Evolutionary conservation across 2,329 filamentous ascomycete genomes (phyloP).

Genomic region (Colletotrichum horii): DNA sequence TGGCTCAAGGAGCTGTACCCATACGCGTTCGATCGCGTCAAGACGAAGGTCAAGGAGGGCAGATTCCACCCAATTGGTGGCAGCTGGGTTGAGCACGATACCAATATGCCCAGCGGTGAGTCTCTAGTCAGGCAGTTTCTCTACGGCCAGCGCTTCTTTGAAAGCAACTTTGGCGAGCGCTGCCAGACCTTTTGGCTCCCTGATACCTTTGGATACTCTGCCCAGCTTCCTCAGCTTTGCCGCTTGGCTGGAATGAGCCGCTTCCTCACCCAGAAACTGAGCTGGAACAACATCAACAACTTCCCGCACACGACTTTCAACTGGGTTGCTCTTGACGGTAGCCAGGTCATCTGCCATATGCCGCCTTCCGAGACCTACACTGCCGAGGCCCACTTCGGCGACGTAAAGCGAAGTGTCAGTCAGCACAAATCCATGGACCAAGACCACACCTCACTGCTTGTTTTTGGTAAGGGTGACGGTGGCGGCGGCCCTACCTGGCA

Average conservation of each 20-base stretch:
- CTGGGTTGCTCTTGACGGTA: conserved; percentile 95
- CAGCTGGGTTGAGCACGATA: conserved; percentile 99
- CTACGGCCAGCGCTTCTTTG: conserved; percentile 94
- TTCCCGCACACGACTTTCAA: conserved; percentile 99
- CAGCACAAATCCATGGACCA: conserved; percentile 97
- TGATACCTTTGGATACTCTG: conserved; percentile 97
- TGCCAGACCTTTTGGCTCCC: conserved; percentile 96
- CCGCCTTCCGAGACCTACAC: conserved; percentile 95
- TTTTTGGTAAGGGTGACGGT: conserved; percentile 96
- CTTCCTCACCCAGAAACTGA: conserved; percentile 97
- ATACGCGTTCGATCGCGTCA: conserved; percentile 86
- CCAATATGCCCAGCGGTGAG: conserved; percentile 95
- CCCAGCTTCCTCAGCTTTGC: conserved; percentile 91
- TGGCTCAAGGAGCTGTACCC: conserved; percentile 94
- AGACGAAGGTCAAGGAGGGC: conserved; percentile 86
- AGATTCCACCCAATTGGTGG: conserved; percentile 95
- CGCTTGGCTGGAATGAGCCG: conserved; percentile 93
- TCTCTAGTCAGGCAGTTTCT: conserved; percentile 93
- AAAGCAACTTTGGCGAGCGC: conserved; percentile 88
- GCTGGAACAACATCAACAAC: conserved; percentile 99
- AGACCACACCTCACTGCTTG: conserved; percentile 86
- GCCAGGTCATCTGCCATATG: conserved; percentile 98
- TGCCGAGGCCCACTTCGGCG: conserved; percentile 91
- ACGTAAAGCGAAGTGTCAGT: conserved; percentile 85
- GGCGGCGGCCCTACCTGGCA: conserved; percentile 94